These are phyloP conservation scores for Acarospora socialis DNA, from an alignment of 2,329 filamentous ascomycete genomes.

Conservation along the genomic window DNA sequence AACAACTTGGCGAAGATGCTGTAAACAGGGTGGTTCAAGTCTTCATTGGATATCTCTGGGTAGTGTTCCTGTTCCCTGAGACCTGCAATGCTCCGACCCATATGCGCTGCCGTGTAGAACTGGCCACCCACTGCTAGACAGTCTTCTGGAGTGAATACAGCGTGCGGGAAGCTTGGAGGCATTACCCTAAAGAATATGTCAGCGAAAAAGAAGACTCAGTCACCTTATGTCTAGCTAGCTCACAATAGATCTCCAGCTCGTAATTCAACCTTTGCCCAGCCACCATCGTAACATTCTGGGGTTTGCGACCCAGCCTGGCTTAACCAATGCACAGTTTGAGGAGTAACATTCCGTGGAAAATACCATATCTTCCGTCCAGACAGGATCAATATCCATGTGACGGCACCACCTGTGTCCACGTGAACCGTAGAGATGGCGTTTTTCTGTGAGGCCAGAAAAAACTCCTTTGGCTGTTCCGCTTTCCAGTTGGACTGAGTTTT, in stretches of 20 bases:
- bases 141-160: constrained; percentile 10
- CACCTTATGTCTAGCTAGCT: too few species aligned
- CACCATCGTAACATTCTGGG: too few species aligned
- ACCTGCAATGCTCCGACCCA: constrained; percentile 6
- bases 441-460: constrained; percentile 3
- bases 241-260: too few species aligned
- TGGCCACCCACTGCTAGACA: constrained; percentile 11
- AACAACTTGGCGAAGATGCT: constrained; percentile 1
- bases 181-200: constrained; percentile 7
- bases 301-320: too few species aligned
- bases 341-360: too few species aligned
- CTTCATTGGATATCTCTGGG: constrained; percentile 11
- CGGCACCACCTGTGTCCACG: constrained; percentile 4
- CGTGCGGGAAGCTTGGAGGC: constrained; percentile 11
- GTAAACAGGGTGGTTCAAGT: constrained; percentile 4
- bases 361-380: too few species aligned
- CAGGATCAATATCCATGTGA: too few species aligned
- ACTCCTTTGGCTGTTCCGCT: too few species aligned
- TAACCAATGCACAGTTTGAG: too few species aligned
- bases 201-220: too few species aligned
- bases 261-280: too few species aligned
- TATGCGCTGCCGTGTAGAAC: constrained; percentile 10
- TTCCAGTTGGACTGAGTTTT: too few species aligned
- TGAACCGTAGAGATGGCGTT: constrained; percentile 4
- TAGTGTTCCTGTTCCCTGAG: constrained; percentile 11